Conservation (phyloP, 2,329 filamentous ascomycete genomes). For the Grosmannia clavigera region DNA sequence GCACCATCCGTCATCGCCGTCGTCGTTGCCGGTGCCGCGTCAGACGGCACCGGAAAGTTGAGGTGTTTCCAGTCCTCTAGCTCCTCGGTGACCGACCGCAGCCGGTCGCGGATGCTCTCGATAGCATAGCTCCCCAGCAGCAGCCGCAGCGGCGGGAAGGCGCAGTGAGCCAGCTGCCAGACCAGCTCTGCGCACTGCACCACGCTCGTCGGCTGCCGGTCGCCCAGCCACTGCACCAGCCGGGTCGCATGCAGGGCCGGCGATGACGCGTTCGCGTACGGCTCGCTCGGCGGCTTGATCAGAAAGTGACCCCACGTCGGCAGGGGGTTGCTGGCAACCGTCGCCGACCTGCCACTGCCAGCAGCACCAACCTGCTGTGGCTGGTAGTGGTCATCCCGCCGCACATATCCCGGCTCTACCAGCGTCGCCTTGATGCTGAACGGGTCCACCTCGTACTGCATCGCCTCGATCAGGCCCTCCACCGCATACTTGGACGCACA, state of each 20-base stretch:
- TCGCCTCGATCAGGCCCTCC: conserved; percentile 87
- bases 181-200: conserved; percentile 88
- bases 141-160: conserved; percentile 77
- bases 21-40: conserved; percentile 20
- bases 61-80: conserved; percentile 87
- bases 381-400: conserved; percentile 54
- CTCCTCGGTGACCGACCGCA: conserved; percentile 88
- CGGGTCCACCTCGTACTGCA: conserved; percentile 85
- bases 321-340: conserved; percentile 28
- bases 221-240: conserved; percentile 89
- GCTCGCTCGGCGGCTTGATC: conserved; percentile 72
- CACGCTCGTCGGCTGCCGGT: conserved; percentile 83
- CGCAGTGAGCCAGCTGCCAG: conserved; percentile 90
- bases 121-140: conserved; percentile 90
- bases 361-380: conserved; percentile 13
- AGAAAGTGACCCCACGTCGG: conserved; percentile 87
- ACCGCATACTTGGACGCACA: conserved; percentile 97
- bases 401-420: conserved; percentile 80
- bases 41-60: conserved; percentile 45
- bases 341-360: neutral
- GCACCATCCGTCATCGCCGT: too few relatives aligned
- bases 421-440: conserved; percentile 92
- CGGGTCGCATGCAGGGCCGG: conserved; percentile 80
- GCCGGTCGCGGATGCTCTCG: conserved; percentile 82
- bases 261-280: conserved; percentile 64